Evolutionary conservation across 1,284 basidiomycete genomes (phyloP).

Genomic region (Sporisorium graminicola): DNA sequence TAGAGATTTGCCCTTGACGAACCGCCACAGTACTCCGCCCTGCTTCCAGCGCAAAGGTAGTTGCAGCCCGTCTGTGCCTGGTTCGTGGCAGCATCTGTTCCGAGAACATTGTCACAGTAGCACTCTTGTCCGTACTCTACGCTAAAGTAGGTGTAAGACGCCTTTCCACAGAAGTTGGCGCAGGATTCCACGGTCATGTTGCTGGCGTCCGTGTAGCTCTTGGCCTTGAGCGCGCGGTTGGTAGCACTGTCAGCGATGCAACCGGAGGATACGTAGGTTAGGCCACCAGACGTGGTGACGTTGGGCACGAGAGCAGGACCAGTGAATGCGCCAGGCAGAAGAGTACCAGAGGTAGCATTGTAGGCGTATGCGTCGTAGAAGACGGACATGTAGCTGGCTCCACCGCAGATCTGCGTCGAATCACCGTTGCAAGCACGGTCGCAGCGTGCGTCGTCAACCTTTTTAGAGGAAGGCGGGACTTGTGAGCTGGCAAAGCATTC

Average conservation of each 20-base stretch:
- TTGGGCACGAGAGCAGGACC: slow-evolving; percentile 3
- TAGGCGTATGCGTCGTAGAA: slow-evolving; percentile 40
- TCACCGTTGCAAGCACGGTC: slow-evolving; percentile 66
- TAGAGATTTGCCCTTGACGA: slow-evolving; percentile 74
- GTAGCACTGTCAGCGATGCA: slow-evolving; percentile 15
- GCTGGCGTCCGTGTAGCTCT: slow-evolving; percentile 68
- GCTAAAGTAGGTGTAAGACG: slow-evolving; percentile 71
- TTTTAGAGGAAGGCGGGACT: not conserved
- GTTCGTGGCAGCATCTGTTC: no score
- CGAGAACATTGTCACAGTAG: slow-evolving; percentile 49
- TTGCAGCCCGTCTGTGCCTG: slow-evolving; percentile 13
- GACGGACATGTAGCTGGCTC: slow-evolving; percentile 60
- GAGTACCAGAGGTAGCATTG: slow-evolving; percentile 5
- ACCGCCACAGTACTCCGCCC: slow-evolving; percentile 78
- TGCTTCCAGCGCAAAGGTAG: slow-evolving; percentile 30
- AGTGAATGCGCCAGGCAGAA: slow-evolving; percentile 6
- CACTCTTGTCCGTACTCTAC: slow-evolving; percentile 74
- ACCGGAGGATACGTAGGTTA: slow-evolving; percentile 13
- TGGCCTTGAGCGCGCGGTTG: not conserved
- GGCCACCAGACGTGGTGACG: not conserved
- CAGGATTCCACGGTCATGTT: slow-evolving; percentile 76
- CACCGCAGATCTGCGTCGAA: slow-evolving; percentile 67
- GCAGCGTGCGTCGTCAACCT: slow-evolving; percentile 47
- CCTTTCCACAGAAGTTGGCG: slow-evolving; percentile 74
- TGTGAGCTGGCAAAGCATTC: slow-evolving; percentile 68